Evolutionary conservation across 2,329 filamentous ascomycete species (phyloP).

Genomic region (Cercospora canescens): DNA sequence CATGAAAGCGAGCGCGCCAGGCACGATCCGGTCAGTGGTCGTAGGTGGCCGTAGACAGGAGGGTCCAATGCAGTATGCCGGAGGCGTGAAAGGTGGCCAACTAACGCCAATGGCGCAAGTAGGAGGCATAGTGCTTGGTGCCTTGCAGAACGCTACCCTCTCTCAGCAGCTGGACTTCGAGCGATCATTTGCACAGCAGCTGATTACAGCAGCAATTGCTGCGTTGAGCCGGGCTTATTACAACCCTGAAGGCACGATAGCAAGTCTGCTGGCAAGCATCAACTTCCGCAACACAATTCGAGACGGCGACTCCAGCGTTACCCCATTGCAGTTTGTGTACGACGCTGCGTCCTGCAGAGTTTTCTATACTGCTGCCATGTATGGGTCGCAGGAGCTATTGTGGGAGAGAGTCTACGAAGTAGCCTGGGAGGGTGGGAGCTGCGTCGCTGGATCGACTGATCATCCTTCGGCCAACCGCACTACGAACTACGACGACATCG

Average conservation of each 20-base stretch:
- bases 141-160: not conserved
- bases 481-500: not conserved
- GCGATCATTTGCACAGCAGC: not conserved
- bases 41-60: conserved; percentile 41
- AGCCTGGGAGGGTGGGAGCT: conserved; percentile 32
- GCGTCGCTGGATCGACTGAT: conserved; percentile 24
- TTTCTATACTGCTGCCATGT: conserved; percentile 41
- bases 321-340: conserved; percentile 44
- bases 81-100: conserved; percentile 43
- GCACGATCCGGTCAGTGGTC: conserved; percentile 37
- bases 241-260: not conserved
- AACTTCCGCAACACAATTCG: conserved; percentile 41
- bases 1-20: conserved; percentile 40
- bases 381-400: conserved; percentile 37
- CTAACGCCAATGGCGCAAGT: conserved; percentile 23
- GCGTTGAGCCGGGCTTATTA: conserved; percentile 9
- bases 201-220: not conserved
- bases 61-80: conserved; percentile 45
- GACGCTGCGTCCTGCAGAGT: conserved; percentile 44
- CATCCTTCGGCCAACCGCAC: conserved; percentile 15
- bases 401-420: conserved; percentile 41
- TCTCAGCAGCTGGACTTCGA: not conserved
- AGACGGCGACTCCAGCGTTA: conserved; percentile 29
- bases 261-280: conserved; percentile 30
- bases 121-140: not conserved